Percentiles rank a stretch among this genome's conserved stretches.
phyloP scores from a whole-genome alignment of 2,329 filamentous ascomycete species.

The Botryotinia narcissicola region DNA sequence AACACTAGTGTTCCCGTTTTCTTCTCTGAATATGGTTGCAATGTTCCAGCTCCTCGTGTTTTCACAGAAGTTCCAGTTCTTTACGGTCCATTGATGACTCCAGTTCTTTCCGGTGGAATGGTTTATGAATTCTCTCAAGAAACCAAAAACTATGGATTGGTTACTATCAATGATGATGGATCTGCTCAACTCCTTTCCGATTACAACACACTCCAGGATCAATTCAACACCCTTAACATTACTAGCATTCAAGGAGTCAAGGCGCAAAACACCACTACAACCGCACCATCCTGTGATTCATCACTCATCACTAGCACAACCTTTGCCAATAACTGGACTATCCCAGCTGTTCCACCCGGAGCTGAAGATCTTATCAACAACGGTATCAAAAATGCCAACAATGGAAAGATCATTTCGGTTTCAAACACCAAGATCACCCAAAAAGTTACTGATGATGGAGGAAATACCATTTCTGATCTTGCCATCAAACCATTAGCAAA shows the following conservation, averaged over 20 bases:
- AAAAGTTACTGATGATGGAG: conserved; percentile 55
- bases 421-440: conserved; percentile 52
- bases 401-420: conserved; percentile 63
- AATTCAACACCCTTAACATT: conserved; percentile 75
- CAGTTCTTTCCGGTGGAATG: conserved; percentile 69
- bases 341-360: conserved; percentile 67
- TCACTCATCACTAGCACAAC: conserved; percentile 64
- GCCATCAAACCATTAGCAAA: conserved; percentile 53
- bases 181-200: conserved; percentile 60
- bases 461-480: conserved; percentile 60
- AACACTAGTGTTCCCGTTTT: conserved; percentile 70
- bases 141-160: conserved; percentile 62
- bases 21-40: conserved; percentile 82
- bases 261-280: conserved; percentile 51
- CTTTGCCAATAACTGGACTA: conserved; percentile 77
- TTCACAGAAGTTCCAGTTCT: conserved; percentile 75
- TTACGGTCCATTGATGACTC: conserved; percentile 68
- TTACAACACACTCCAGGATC: conserved; percentile 70
- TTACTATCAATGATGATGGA: conserved; percentile 57
- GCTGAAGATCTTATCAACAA: conserved; percentile 71
- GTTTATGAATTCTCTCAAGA: conserved; percentile 82
- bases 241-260: conserved; percentile 62
- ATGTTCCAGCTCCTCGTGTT: conserved; percentile 64
- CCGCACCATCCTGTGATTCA: conserved; percentile 61
- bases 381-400: conserved; percentile 64